phyloP scores from a whole-genome alignment of 2,329 filamentous ascomycete species.

The Coniochaeta sp. region DNA sequence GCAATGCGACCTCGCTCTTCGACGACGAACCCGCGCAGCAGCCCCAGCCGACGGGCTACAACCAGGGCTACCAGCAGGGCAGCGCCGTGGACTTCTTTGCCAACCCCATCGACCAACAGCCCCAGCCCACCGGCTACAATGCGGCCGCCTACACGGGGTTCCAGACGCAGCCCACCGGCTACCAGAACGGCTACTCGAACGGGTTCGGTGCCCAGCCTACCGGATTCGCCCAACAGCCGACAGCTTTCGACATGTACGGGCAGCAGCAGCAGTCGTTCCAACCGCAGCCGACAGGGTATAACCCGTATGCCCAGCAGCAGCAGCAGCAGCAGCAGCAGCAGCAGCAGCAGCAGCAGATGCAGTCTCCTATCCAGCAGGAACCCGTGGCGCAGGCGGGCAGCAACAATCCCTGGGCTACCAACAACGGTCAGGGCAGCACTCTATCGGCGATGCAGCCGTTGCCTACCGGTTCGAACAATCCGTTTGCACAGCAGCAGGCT shows the following conservation, averaged over 20 bases:
- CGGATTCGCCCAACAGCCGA: slow-evolving; percentile 45
- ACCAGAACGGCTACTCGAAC: slow-evolving; percentile 58
- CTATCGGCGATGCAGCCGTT: slow-evolving; percentile 59
- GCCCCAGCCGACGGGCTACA: slow-evolving; percentile 80
- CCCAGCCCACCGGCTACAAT: slow-evolving; percentile 68
- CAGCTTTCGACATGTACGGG: slow-evolving; percentile 15
- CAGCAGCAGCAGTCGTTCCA: slow-evolving; percentile 24
- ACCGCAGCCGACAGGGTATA: slow-evolving; percentile 36
- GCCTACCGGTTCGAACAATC: slow-evolving; percentile 95
- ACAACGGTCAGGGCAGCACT: slow-evolving; percentile 50
- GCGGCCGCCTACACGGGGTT: slow-evolving; percentile 48
- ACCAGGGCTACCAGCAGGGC: slow-evolving; percentile 96
- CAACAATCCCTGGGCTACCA: slow-evolving; percentile 88
- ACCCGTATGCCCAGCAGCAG: slow-evolving; percentile 24
- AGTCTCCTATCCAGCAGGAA: slow-evolving; percentile 43
- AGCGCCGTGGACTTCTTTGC: slow-evolving; percentile 95
- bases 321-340: slow-evolving; percentile 25
- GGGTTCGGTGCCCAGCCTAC: slow-evolving; percentile 62
- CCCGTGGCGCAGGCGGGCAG: slow-evolving; percentile 66
- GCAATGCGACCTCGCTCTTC: slow-evolving; percentile 80
- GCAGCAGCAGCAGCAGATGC: slow-evolving; percentile 24
- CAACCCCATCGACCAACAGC: slow-evolving; percentile 76
- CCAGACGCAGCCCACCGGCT: slow-evolving; percentile 33
- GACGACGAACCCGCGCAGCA: slow-evolving; percentile 68
- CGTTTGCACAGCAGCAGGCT: slow-evolving; percentile 59